A percentile compares a stretch with the other conserved stretches of the same genome.
Evolutionary conservation across 2,329 filamentous ascomycete genomes (phyloP).

Genomic region (Aureobasidium subglaciale): DNA sequence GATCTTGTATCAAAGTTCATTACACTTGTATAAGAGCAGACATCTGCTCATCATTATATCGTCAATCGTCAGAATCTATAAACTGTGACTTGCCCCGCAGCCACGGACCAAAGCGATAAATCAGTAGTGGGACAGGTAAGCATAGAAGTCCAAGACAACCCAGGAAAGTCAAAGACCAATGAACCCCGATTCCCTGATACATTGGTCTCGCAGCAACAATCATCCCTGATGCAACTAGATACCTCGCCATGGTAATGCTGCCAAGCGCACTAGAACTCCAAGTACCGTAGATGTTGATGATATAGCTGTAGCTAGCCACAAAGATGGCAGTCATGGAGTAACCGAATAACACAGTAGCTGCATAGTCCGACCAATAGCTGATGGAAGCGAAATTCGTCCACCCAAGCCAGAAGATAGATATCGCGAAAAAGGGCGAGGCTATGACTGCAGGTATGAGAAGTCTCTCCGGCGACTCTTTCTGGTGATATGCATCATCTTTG

Average conservation of each 20-base stretch:
- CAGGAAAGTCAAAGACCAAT: slow-evolving; percentile 35
- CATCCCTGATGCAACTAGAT: slow-evolving; percentile 31
- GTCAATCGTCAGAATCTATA: too few relatives aligned
- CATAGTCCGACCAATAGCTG: slow-evolving; percentile 39
- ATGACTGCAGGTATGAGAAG: slow-evolving; percentile 38
- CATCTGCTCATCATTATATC: too few relatives aligned
- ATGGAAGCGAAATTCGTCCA: slow-evolving; percentile 38
- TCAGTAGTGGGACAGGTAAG: not conserved
- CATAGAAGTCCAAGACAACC: slow-evolving; percentile 15
- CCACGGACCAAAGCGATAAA: not conserved
- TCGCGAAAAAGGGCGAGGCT: slow-evolving; percentile 34
- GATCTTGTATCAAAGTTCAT: too few relatives aligned
- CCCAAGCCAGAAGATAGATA: slow-evolving; percentile 44
- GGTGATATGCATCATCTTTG: slow-evolving; percentile 16
- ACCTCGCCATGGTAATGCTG: slow-evolving; percentile 23
- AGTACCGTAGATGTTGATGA: slow-evolving; percentile 33
- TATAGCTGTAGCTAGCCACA: slow-evolving; percentile 28
- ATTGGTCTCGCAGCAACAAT: slow-evolving; percentile 32
- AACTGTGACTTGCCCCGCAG: not conserved
- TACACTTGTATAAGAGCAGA: too few relatives aligned
- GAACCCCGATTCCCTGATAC: slow-evolving; percentile 32
- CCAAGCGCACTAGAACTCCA: slow-evolving; percentile 37
- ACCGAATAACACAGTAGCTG: slow-evolving; percentile 37
- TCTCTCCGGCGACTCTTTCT: slow-evolving; percentile 25
- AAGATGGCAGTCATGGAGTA: slow-evolving; percentile 40